Evolutionary conservation across 176 grass and related monocot genomes (phyloP).

Genomic region (Triticum timopheevii): DNA sequence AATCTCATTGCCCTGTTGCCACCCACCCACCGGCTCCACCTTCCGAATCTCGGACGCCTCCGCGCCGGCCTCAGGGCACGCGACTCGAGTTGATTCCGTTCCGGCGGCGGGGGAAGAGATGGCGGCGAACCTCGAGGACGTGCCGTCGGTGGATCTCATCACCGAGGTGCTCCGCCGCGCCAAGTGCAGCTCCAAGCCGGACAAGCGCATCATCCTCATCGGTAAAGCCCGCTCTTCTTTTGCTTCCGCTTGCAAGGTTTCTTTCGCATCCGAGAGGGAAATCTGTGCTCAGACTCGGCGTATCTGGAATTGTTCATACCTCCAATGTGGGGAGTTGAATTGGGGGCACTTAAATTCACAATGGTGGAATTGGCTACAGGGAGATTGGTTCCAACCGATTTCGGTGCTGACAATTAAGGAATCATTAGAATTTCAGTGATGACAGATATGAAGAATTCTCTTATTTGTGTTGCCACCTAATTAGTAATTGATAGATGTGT

Average conservation of each 20-base stretch:
- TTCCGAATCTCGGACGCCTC: neutral
- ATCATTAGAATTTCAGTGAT: too few relatives aligned
- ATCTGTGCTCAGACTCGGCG: neutral
- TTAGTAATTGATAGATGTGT: neutral
- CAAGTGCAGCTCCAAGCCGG: constrained; percentile 92
- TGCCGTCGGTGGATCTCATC: constrained; percentile 91
- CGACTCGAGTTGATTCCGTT: neutral
- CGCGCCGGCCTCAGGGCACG: neutral
- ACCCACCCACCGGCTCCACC: neutral
- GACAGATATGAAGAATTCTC: too few relatives aligned
- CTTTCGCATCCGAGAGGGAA: neutral
- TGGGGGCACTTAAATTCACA: neutral
- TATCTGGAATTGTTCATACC: neutral
- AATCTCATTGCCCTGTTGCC: neutral
- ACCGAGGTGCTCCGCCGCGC: constrained; percentile 87
- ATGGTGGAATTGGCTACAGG: neutral
- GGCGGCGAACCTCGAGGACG: constrained; percentile 84
- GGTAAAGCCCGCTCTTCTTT: constrained; percentile 24
- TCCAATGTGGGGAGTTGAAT: neutral
- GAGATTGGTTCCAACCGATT: neutral
- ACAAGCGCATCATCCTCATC: constrained; percentile 94
- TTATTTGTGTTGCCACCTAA: too few relatives aligned
- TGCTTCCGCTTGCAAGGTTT: neutral
- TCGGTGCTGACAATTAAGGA: too few relatives aligned
- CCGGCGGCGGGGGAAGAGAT: constrained; percentile 2